Base-by-base conservation (phyloP, 495 filamentous ascomycete genomes). In the Penicillium chermesinum region DNA sequence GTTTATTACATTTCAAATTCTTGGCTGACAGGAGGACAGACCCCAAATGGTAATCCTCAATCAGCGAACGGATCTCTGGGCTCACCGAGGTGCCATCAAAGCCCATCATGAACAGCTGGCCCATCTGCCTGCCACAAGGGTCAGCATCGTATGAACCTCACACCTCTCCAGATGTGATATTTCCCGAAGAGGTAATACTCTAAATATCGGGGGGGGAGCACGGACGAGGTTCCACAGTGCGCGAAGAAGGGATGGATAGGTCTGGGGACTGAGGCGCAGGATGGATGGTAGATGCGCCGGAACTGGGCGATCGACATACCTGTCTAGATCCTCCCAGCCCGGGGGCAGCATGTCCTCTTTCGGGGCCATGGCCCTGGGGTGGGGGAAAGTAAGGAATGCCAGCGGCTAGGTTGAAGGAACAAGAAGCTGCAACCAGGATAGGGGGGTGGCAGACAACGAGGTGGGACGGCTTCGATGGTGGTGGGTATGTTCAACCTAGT, bases 101-200 rank as follows among this genome's bases (percentile, higher is more conserved):
- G 63, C 88, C 89, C 88, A 94, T 91, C 78, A 94, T 91, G 69
- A 95, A 84, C 67, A 94, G 81, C 76, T 95, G 89, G 46, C 89
- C 89, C 76, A 91, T 87, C 59, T 74, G 71, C 62, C 72, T 75
- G 51, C 36, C 44, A 48, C 21, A 46, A 55, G 50, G 32, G 53
- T 57, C 49, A 59, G 59, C 57, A 62, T 56, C 48, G 19, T 20
- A 41, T 21, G 44, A 34, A 75, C 27, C 74, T 45, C 14, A 13
- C 38, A 1, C 79, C 64, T 64, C 55, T 66, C 59, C 50, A 48
- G 52, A 34, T 34, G 43, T 42, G 46, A 45, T 33, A 27, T 41
- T 54, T 39, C 47, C 49, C 27, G 10, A 50, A 57, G 17, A 13
- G 50, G 60, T 50, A 58, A 53, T 49, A 53, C 38, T 44, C 37